Percentiles rank a stretch among this genome's conserved stretches.
These are phyloP conservation scores for Monilinia fructigena DNA, from an alignment of 2,329 filamentous ascomycete species.

Conservation along the genomic window DNA sequence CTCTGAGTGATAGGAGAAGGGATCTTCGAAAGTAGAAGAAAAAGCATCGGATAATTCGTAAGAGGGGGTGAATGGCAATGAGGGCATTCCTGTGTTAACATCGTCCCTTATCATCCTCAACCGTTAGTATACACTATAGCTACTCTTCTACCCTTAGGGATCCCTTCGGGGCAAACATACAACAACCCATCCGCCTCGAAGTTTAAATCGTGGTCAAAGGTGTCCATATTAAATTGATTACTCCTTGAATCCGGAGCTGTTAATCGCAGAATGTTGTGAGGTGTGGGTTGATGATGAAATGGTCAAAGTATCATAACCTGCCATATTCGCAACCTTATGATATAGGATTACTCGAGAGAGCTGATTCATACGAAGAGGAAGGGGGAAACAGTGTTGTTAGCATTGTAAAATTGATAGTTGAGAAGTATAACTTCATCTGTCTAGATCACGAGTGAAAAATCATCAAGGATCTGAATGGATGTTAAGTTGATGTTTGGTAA, in stretches of 20 bases:
- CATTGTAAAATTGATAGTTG: conserved; percentile 18
- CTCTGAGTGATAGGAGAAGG: conserved; percentile 56
- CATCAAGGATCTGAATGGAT: neutral
- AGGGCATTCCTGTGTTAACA: conserved; percentile 38
- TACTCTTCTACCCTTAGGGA: conserved; percentile 3
- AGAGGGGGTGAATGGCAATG: conserved; percentile 54
- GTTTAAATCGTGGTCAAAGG: conserved; percentile 36
- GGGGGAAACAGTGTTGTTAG: neutral
- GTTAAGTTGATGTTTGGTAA: conserved; percentile 16
- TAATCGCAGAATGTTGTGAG: conserved; percentile 36
- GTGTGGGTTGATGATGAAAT: conserved; percentile 22
- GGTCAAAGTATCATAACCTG: conserved; percentile 28
- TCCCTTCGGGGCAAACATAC: conserved; percentile 29
- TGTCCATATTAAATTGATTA: conserved; percentile 33
- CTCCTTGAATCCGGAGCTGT: conserved; percentile 27
- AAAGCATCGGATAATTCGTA: conserved; percentile 63
- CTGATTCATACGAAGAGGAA: conserved; percentile 3
- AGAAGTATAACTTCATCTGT: conserved; percentile 19
- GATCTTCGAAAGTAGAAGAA: conserved; percentile 63
- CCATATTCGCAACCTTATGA: conserved; percentile 26
- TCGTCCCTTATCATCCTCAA: conserved; percentile 17
- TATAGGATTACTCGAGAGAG: conserved; percentile 2
- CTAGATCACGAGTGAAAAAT: conserved; percentile 1
- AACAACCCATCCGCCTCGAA: conserved; percentile 36
- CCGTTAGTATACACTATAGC: conserved; percentile 10